A percentile compares a stretch with the other conserved stretches of the same genome.
Evolutionary conservation across 1,139 yeast species (phyloP).

Genomic region (Candida tetrigidarum): DNA sequence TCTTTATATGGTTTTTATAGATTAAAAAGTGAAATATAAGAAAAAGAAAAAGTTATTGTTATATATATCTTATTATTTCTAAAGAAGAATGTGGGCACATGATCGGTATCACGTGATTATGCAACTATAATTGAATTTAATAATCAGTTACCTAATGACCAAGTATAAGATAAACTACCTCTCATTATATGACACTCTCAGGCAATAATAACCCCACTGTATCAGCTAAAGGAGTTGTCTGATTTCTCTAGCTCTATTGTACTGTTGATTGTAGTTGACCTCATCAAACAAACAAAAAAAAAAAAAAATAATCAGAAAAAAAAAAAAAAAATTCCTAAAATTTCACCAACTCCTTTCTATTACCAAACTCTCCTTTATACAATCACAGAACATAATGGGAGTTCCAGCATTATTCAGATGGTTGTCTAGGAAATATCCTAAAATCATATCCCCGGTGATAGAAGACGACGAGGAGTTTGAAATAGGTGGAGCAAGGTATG

Average conservation of each 20-base stretch:
- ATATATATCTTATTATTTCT: too few relatives aligned
- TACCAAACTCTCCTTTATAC: neutral
- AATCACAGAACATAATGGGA: constrained; percentile 44
- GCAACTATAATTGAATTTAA: too few relatives aligned
- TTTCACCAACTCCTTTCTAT: neutral
- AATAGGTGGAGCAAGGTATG: constrained; percentile 59
- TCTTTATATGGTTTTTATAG: neutral
- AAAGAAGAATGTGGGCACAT: too few relatives aligned
- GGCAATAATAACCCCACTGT: too few relatives aligned
- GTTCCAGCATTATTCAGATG: constrained; percentile 98
- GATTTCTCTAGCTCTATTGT: too few relatives aligned
- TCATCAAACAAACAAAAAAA: neutral
- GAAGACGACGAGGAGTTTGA: constrained; percentile 74
- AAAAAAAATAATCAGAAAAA: neutral
- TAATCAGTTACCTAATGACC: too few relatives aligned
- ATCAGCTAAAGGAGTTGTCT: too few relatives aligned
- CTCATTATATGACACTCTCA: too few relatives aligned
- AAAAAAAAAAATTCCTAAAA: neutral
- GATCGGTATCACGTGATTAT: too few relatives aligned
- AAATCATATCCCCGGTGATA: constrained; percentile 86
- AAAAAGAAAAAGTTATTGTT: neutral
- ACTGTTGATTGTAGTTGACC: neutral
- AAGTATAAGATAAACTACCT: too few relatives aligned
- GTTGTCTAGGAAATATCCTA: constrained; percentile 92
- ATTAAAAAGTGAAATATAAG: neutral